Base-by-base conservation (phyloP, 495 filamentous ascomycete species). In the Xylaria nigripes region DNA sequence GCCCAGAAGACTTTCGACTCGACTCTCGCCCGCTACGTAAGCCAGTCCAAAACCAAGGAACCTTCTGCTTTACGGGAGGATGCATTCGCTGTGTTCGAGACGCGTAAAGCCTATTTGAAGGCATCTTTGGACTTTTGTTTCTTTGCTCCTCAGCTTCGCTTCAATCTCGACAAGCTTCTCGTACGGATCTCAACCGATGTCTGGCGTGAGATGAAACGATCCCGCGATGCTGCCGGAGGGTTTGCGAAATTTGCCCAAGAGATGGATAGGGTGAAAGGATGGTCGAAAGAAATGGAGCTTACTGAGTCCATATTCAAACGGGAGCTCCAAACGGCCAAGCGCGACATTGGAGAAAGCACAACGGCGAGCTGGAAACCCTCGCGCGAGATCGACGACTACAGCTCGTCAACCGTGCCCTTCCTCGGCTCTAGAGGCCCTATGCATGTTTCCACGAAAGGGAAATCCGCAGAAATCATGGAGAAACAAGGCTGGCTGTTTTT, bases 401-500 rank as follows among this genome's bases (percentile, higher is more conserved):
- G 87, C 27, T 70, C 85, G 13, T 89, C 83, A 12, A 95, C 93
- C 0, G 86, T 95, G 24, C 86, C 92, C 3, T 94, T 86, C 61
- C 75, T 93, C 40, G 87, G 88, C 16, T 83, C 81, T 12, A 81
- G 81, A 60, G 85, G 84, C 18, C 76, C 86, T 6, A 78, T 86
- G 41, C 76, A 67, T 50, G 63, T 82, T 7, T 67, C 75, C 23
- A 73, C 73, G 22, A 51, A 77, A 19, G 73, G 72, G 13, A 68
- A 73, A 38, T 63, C 71, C 4, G 72, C 75, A 3, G 72, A 66
- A 64, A 64, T 65, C 47, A 65, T 67, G 48, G 90, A 95, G 68
- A 98, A 96, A 71, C 94, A 97, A 71, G 89, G 93, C 6, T 98
- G 93, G 93, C 67, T 98, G 22, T 90, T 89, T 65, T 66, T 96